Conservation (phyloP, 2,329 filamentous ascomycete species). For the Paraphoma chrysanthemicola region DNA sequence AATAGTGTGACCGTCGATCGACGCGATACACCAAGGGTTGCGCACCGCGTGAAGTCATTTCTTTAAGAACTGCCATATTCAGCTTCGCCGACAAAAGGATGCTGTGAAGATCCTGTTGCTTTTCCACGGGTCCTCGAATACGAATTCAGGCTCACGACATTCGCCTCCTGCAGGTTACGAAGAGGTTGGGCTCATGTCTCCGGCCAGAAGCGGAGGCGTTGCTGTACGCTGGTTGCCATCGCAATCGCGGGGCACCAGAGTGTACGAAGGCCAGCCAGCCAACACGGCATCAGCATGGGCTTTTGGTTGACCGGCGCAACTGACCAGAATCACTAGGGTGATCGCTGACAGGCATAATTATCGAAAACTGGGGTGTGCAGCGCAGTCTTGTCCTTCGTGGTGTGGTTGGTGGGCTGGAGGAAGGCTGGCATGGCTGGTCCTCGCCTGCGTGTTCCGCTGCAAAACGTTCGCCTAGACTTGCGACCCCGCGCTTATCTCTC, state of each 20-base stretch:
- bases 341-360: conserved; percentile 33
- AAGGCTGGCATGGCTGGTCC: conserved; percentile 7
- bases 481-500: conserved; percentile 5
- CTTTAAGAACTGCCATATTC: conserved; percentile 12
- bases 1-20: conserved; percentile 20
- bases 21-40: not conserved
- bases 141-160: conserved; percentile 1
- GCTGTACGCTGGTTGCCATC: conserved; percentile 26
- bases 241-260: conserved; percentile 31
- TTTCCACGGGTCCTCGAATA: not conserved
- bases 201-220: conserved; percentile 7
- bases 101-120: not conserved
- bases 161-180: not conserved
- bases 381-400: conserved; percentile 7
- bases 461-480: conserved; percentile 17
- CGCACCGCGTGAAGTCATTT: not conserved
- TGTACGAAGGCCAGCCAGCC: not conserved
- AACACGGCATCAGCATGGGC: not conserved
- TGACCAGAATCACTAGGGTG: conserved; percentile 9
- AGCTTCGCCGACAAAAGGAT: not conserved
- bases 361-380: conserved; percentile 33
- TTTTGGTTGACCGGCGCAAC: conserved; percentile 2
- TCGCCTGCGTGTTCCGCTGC: not conserved
- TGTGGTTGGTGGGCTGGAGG: conserved; percentile 5
- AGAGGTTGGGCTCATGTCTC: conserved; percentile 1